These are phyloP conservation scores for Termitomyces sp. DNA, from an alignment of 768 basidiomycete species.

Conservation along the genomic window DNA sequence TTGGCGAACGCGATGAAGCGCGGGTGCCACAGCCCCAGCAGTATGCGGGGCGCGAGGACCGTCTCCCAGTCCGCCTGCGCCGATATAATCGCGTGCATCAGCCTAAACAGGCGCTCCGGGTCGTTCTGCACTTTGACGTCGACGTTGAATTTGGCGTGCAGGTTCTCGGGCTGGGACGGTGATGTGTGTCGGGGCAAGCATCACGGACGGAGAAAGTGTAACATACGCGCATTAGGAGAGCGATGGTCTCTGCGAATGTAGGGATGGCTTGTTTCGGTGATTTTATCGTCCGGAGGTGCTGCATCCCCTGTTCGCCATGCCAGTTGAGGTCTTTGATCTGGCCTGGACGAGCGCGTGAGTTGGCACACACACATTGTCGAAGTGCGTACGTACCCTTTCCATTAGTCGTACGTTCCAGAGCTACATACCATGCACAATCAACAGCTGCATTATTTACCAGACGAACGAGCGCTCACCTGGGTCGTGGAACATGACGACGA, in stretches of 20 bases:
- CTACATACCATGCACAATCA: slow-evolving; percentile 22
- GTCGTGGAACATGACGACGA: slow-evolving; percentile 96
- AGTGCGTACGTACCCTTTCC: slow-evolving; percentile 44
- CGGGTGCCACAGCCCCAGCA: slow-evolving; percentile 89
- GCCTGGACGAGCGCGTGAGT: slow-evolving; percentile 31
- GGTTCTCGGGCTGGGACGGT: slow-evolving; percentile 57
- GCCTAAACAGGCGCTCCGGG: slow-evolving; percentile 74
- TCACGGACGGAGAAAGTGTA: neutral
- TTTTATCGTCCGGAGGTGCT: slow-evolving; percentile 76
- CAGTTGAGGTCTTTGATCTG: slow-evolving; percentile 67
- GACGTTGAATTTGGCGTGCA: slow-evolving; percentile 75
- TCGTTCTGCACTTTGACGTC: slow-evolving; percentile 95
- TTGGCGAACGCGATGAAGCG: slow-evolving; percentile 79
- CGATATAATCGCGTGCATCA: slow-evolving; percentile 70
- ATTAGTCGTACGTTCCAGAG: slow-evolving; percentile 78
- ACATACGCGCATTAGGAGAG: slow-evolving; percentile 33
- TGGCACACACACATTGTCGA: neutral
- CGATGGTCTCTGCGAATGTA: slow-evolving; percentile 82
- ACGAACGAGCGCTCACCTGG: slow-evolving; percentile 41
- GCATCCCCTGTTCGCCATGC: slow-evolving; percentile 66
- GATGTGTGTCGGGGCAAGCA: neutral
- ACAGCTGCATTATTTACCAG: neutral
- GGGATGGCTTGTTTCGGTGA: slow-evolving; percentile 84
- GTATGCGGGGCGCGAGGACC: slow-evolving; percentile 69
- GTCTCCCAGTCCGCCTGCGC: slow-evolving; percentile 69